Conservation (phyloP, 345 rosid genomes). For the Hevea brasiliensis region DNA sequence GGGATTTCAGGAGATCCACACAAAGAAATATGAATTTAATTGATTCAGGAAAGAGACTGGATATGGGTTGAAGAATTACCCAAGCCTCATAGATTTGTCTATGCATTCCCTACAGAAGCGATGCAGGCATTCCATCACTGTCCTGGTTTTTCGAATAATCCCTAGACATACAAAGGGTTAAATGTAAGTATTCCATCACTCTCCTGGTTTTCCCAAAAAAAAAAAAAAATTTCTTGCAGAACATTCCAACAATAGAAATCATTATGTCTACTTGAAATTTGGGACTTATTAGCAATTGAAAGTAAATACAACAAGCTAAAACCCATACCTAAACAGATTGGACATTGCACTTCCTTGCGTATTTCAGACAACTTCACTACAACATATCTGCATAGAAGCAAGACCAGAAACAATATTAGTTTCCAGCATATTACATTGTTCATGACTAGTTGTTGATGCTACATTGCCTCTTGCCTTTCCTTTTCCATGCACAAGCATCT, state of each 20-base stretch:
- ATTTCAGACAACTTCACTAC: constrained; percentile 54
- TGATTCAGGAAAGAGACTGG: too few species aligned
- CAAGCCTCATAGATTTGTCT: constrained; percentile 78
- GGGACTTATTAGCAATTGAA: not conserved
- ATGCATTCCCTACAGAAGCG: constrained; percentile 88
- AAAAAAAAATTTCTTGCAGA: too few species aligned
- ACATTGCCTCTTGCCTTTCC: not conserved
- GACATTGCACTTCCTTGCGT: constrained; percentile 78
- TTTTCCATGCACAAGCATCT: not conserved
- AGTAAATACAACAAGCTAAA: constrained; percentile 11
- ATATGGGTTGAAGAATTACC: constrained; percentile 42
- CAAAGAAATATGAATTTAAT: constrained; percentile 7
- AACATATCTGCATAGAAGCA: constrained; percentile 41
- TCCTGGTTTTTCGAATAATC: constrained; percentile 77
- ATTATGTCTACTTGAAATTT: not conserved
- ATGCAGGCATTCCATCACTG: constrained; percentile 86
- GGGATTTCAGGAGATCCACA: constrained; percentile 8
- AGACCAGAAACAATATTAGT: not conserved
- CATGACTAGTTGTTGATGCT: constrained; percentile 1
- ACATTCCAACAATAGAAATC: too few species aligned
- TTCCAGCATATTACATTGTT: constrained; percentile 7
- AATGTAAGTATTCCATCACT: too few species aligned
- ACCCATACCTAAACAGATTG: constrained; percentile 65
- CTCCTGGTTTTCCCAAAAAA: too few species aligned
- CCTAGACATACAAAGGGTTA: constrained; percentile 38